These are phyloP conservation scores for Juncus inflexus DNA, from an alignment of 176 grass and related monocot genomes.

Conservation along the genomic window DNA sequence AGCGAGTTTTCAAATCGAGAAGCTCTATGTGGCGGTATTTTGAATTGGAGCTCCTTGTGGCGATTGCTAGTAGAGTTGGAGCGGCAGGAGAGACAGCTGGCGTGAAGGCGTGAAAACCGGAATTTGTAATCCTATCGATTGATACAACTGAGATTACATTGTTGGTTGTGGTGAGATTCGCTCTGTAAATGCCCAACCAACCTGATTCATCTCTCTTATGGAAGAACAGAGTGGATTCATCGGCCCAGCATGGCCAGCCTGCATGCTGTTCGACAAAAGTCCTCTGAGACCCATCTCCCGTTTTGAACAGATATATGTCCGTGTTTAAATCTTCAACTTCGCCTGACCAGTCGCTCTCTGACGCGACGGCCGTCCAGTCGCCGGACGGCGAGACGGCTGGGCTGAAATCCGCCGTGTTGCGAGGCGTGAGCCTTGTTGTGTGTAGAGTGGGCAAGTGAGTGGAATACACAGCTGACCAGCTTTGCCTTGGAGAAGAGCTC, in stretches of 20 bases:
- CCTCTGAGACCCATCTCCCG: constrained; percentile 49
- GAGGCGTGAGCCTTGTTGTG: constrained; percentile 47
- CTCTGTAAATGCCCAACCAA: constrained; percentile 76
- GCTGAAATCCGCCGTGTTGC: constrained; percentile 56
- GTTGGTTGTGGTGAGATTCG: constrained; percentile 27
- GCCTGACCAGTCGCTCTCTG: constrained; percentile 41
- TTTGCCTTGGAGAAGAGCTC: constrained; percentile 32
- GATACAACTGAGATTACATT: constrained; percentile 19
- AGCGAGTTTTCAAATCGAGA: constrained; percentile 37
- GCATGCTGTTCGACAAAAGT: constrained; percentile 38
- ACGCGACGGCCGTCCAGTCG: constrained; percentile 65
- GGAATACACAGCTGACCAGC: constrained; percentile 71
- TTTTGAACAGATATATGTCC: constrained; percentile 65
- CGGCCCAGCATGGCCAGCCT: constrained; percentile 83
- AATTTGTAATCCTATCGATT: constrained; percentile 48
- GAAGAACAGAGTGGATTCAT: constrained; percentile 76
- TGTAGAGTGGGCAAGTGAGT: constrained; percentile 34
- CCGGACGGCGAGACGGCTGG: constrained; percentile 77
- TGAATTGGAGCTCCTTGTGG: constrained; percentile 49
- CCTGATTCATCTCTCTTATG: constrained; percentile 62
- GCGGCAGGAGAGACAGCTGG: constrained; percentile 56
- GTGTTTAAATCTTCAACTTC: constrained; percentile 74
- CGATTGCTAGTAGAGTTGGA: constrained; percentile 60
- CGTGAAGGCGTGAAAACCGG: constrained; percentile 86
- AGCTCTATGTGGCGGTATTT: constrained; percentile 85